phyloP scores from a whole-genome alignment of 148 eudicot genomes.

The Rhododendron vialii region DNA sequence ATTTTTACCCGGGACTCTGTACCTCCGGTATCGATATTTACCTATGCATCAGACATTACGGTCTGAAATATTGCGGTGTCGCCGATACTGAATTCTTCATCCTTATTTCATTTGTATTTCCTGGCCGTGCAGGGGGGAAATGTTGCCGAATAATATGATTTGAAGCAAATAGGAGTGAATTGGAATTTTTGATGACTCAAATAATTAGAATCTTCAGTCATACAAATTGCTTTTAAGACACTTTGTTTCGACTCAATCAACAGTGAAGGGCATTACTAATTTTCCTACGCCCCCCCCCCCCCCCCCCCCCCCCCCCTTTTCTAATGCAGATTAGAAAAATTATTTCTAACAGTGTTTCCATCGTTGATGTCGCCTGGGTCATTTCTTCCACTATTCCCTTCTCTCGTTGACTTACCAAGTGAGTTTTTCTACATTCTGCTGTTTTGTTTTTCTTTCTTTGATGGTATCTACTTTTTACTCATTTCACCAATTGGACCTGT shows the following conservation, averaged over 20 bases:
- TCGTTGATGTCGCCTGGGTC: conserved; percentile 80
- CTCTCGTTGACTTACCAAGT: conserved; percentile 90
- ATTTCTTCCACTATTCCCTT: conserved; percentile 75
- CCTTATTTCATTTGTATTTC: not conserved
- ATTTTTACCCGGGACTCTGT: not conserved
- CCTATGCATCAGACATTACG: not conserved
- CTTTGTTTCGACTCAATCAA: not conserved
- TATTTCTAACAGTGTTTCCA: conserved; percentile 65
- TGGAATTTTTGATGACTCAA: not conserved
- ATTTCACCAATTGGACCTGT: not conserved
- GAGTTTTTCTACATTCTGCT: conserved; percentile 24
- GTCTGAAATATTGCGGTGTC: not conserved
- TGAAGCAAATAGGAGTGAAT: not conserved
- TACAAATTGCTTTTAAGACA: not conserved
- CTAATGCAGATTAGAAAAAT: conserved; percentile 59
- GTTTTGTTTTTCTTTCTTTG: not conserved
- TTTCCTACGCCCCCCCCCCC: not conserved
- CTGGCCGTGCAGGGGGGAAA: not conserved
- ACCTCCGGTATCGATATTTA: not conserved
- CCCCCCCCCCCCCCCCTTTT: not conserved
- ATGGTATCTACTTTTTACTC: not conserved
- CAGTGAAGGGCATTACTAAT: not conserved
- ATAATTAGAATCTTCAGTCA: not conserved
- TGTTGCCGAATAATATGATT: not conserved
- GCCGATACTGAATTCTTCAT: not conserved